These are phyloP conservation scores for Didymella pomorum DNA, from an alignment of 2,329 filamentous ascomycete genomes.

Conservation along the genomic window DNA sequence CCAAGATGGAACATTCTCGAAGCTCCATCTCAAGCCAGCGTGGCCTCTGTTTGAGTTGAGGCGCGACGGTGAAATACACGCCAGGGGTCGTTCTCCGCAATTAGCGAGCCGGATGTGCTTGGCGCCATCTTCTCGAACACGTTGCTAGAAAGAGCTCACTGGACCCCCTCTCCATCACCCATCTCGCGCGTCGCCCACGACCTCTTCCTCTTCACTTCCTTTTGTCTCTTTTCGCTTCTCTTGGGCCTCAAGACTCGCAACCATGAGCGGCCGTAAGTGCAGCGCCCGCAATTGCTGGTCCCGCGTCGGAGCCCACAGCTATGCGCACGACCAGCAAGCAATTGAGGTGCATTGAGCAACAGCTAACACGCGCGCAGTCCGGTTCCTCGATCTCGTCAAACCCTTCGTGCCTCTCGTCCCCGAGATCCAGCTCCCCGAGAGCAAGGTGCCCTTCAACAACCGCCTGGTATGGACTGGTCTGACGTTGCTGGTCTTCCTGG, in stretches of 20 bases:
- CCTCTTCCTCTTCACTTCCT: constrained; percentile 39
- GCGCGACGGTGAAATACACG: constrained; percentile 12
- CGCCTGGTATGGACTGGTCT: constrained; percentile 62
- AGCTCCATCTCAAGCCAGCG: constrained; percentile 31
- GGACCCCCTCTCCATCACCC: constrained; percentile 42
- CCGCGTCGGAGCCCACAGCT: constrained; percentile 13
- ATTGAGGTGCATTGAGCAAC: constrained; percentile 18
- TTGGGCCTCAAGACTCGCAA: constrained; percentile 52
- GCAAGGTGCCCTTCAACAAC: constrained; percentile 98
- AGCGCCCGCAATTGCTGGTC: constrained; percentile 29
- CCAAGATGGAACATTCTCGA: constrained; percentile 9
- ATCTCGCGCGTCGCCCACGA: constrained; percentile 39
- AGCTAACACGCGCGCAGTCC: constrained; percentile 67
- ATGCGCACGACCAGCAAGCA: constrained; percentile 14
- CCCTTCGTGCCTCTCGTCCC: constrained; percentile 99
- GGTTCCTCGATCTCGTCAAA: constrained; percentile 99
- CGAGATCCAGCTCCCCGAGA: constrained; percentile 87
- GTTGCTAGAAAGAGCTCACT: constrained; percentile 41
- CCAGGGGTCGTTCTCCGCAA: constrained; percentile 20
- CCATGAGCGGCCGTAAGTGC: constrained; percentile 67
- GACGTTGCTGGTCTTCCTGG: constrained; percentile 97
- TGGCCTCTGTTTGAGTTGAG: constrained; percentile 29
- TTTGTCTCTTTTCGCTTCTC: constrained; percentile 46
- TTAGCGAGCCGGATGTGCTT: constrained; percentile 22
- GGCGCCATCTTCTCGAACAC: constrained; percentile 34